Percentiles rank a stretch among this genome's conserved stretches.
Conservation (phyloP, 2,329 filamentous ascomycete species). For the Clonostachys solani region DNA sequence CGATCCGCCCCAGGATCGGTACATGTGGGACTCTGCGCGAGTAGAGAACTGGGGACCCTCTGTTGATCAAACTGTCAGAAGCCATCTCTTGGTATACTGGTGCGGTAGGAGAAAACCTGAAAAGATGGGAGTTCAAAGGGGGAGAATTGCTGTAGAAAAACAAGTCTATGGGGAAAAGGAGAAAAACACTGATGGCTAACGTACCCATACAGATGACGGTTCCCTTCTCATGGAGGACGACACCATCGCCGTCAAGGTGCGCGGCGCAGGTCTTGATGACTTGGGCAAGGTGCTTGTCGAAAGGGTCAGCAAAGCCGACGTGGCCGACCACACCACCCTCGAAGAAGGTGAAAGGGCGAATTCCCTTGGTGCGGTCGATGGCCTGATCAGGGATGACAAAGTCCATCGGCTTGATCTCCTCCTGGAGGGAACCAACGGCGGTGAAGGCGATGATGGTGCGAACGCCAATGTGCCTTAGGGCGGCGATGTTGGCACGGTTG, state of each 20-base stretch:
- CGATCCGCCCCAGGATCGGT: conserved; percentile 87
- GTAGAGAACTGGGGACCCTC: conserved; percentile 99
- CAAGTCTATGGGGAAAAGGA: neutral
- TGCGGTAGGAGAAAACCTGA: neutral
- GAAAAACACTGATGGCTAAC: conserved; percentile 12
- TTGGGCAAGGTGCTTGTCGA: conserved; percentile 73
- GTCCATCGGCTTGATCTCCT: conserved; percentile 91
- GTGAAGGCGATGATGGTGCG: conserved; percentile 91
- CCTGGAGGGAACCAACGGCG: conserved; percentile 87
- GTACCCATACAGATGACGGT: conserved; percentile 88
- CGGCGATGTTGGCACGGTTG: conserved; percentile 93
- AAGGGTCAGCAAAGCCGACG: conserved; percentile 93
- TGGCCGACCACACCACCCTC: conserved; percentile 89
- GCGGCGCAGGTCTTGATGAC: conserved; percentile 75
- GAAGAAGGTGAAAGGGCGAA: conserved; percentile 94
- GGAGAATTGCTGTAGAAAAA: neutral
- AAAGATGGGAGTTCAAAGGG: neutral
- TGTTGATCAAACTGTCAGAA: conserved; percentile 19
- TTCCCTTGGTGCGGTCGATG: conserved; percentile 95
- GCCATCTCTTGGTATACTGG: neutral
- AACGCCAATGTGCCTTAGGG: conserved; percentile 85
- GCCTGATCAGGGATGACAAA: conserved; percentile 96
- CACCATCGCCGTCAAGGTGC: conserved; percentile 75
- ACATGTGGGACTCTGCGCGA: conserved; percentile 91
- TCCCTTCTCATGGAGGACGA: conserved; percentile 78